Conservation (phyloP, 495 filamentous ascomycete species). For the Eremomyces bilateralis region DNA sequence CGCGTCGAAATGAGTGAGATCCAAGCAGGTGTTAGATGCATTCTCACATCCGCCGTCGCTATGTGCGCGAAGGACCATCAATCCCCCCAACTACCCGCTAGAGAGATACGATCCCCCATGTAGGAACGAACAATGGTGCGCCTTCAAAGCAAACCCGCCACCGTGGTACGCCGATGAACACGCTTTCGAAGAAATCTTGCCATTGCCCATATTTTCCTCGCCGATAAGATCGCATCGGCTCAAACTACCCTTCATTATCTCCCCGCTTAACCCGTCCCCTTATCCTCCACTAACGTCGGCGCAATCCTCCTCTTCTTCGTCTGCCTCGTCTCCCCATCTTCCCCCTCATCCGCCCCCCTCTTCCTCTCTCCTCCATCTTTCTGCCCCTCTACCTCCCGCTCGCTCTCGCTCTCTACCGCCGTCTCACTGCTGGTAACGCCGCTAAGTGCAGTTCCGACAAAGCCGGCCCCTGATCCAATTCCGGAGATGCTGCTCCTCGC, state of each 20-base stretch:
- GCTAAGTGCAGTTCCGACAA: not conserved
- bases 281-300: constrained; percentile 14
- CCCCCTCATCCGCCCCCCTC: constrained; percentile 11
- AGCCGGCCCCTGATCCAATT: constrained; percentile 3
- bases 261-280: not conserved
- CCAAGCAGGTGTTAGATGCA: too few species aligned
- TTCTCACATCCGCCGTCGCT: too few species aligned
- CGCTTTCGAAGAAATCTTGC: too few species aligned
- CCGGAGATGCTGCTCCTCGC: constrained; percentile 16
- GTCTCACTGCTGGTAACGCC: constrained; percentile 4
- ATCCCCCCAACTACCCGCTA: too few species aligned
- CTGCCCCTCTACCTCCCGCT: constrained; percentile 1
- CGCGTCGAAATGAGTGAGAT: too few species aligned
- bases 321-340: constrained; percentile 11
- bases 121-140: too few species aligned
- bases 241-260: not conserved
- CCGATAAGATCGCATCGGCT: too few species aligned
- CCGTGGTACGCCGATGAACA: too few species aligned
- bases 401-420: constrained; percentile 7
- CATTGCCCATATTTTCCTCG: too few species aligned
- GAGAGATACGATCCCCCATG: too few species aligned
- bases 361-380: constrained; percentile 4
- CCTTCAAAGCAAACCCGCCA: too few species aligned
- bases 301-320: constrained; percentile 19
- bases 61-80: too few species aligned